Base-by-base conservation (phyloP, 306 rosid genomes). In the Lablab purpureus region DNA sequence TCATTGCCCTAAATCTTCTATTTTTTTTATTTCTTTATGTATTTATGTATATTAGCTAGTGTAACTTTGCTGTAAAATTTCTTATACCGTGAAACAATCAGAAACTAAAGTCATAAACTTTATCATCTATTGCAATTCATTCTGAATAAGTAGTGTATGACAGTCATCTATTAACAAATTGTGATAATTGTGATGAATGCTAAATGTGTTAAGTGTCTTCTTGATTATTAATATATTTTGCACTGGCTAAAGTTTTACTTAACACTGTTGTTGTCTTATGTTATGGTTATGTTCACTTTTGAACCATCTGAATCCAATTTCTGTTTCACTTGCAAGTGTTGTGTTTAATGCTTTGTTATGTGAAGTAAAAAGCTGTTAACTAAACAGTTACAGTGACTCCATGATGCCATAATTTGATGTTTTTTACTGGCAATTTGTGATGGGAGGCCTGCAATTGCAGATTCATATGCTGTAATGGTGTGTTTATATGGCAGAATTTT, bases 41-140 rank as follows among this genome's bases (percentile, higher is more conserved):
- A 12, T 43, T 12, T 43, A 69, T 77, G 70, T 81, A 32, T 54
- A 30, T 55, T 52, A 43, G 65, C 73, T 45, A 28, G 41, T 60
- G 9, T 25, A 25, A 13, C 27, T 59, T 14, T 56, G 7, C n/a
- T 56, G 64, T 23, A 23, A 25, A 56, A 11, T 23, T 23, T 23
- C 10, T 4, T 23, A 25, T 5, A 55, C 30, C 13, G 7, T 22
- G 15, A 55, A 55, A 7, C 63, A 10, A 11, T 55, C 22, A 55
- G 32, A 55, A 21, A 55, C 23, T 15, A 8, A 21, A 54, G 30
- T 54, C 62, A 21, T 54, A 25, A 10, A 54, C 23, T 21, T 54
- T 0, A 21, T 21, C 62, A 54, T 54, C 1, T 54, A 2, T 54
- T 21, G 28, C 13, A 54, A 50, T 51, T 51, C 58, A n/a, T 50